These are phyloP conservation scores for Aureobasidium zeae DNA, from an alignment of 2,329 filamentous ascomycete species.

Conservation along the genomic window DNA sequence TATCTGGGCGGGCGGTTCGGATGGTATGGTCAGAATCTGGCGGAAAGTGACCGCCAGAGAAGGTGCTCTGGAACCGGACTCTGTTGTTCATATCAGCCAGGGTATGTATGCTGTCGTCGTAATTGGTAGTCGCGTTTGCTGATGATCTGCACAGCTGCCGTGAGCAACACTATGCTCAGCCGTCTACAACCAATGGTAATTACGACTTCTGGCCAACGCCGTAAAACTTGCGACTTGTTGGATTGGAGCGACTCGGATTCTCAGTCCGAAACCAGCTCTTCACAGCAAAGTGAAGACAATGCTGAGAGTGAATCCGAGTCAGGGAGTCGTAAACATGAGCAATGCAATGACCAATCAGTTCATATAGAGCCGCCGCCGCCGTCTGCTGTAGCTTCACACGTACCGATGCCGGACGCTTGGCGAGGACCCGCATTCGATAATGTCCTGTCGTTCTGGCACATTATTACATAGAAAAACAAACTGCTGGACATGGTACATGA, in stretches of 20 bases:
- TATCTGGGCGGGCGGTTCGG: slow-evolving; percentile 50
- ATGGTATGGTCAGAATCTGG: slow-evolving; percentile 44
- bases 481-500: too few relatives aligned
- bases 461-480: not conserved
- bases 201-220: slow-evolving; percentile 15
- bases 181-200: slow-evolving; percentile 9
- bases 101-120: not conserved
- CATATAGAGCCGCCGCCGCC: not conserved
- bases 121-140: not conserved
- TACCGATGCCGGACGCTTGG: not conserved
- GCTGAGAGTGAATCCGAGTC: not conserved
- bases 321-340: not conserved
- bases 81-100: slow-evolving; percentile 28
- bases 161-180: slow-evolving; percentile 13
- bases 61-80: slow-evolving; percentile 35
- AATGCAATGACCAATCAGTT: not conserved
- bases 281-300: not conserved
- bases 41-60: slow-evolving; percentile 34
- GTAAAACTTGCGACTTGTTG: not conserved
- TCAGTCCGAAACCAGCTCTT: not conserved
- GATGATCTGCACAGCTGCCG: slow-evolving; percentile 5
- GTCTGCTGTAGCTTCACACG: not conserved
- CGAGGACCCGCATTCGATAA: slow-evolving; percentile 12
- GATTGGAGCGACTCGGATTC: not conserved
- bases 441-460: slow-evolving; percentile 7